Evolutionary conservation across 1,284 basidiomycete genomes (phyloP), one percentile per base, ranked within the genome.

Genomic region (Austroboletus niveus): DNA sequence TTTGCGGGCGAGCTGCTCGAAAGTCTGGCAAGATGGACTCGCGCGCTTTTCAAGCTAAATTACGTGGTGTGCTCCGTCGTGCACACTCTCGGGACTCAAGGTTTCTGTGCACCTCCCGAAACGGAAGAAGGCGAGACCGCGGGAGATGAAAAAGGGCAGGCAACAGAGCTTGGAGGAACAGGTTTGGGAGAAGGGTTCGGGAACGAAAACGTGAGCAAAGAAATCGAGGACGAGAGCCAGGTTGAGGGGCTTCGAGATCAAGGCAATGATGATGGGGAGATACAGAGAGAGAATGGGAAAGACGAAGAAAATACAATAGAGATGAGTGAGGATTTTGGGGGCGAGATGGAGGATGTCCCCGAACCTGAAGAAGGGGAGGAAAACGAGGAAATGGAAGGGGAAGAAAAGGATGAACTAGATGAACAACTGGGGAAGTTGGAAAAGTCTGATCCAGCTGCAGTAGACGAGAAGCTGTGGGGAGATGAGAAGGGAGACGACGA

Each of bases 381-480:
- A 3, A 74, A 75, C 0, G 78, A 80, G 14, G 76, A 78, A 2
- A 84, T 84, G 4, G 35, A n/a, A 8, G 35, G 15, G n/a, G 35
- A 38, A 15, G n/a, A 38, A 14, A 81, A 80, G 3, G 82, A 83
- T 17, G 78, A 78, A 39, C 79, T 82, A 17, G 93, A 98, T 42
- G 95, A 98, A 59, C 85, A 87, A 52, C 71, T 96, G 27, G 94
- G 86, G 29, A 82, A 95, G 54, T 76, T 98, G 40, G 94, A 97
- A 70, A 82, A 85, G 2, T 76, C 84, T n/a, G 94, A 98, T 70
- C 90, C 92, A 8, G 80, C 84, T 27, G 87, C 88, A 0, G 84
- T 98, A 10, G 96, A 99, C 65, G 96, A 99, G 73, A 98, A 98
- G 73, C 78, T 99, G 60, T 98, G 97, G 96, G 93, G 89, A 34